Evolutionary conservation across 73 alveolate genomes (phyloP), one percentile per base, ranked within the genome.

Genomic region (Paramecium sexaurelia): DNA sequence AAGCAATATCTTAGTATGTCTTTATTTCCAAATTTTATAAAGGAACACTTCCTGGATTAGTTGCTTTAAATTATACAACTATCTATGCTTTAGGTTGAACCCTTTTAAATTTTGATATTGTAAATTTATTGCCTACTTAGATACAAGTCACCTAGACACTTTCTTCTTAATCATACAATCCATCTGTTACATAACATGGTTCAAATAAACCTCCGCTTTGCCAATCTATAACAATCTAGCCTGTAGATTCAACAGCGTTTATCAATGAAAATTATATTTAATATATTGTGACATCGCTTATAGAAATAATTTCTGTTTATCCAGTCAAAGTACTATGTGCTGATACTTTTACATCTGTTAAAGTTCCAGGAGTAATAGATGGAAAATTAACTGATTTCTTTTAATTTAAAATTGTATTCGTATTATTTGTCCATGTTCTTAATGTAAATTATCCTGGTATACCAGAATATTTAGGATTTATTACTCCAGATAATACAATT

Each of bases 131-230:
- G 5, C 55, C 75, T 3, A 2, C 9, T 22, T 43, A n/a, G 8
- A 29, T 78, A 24, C 90, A 78, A 15, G 5, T 39, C 6, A 78
- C 90, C 17, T 29, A 19, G 4, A 9, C 32, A 78, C 24, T 45
- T 7, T 78, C 90, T 41, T 32, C 22, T 78, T 78, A 78, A 78
- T 78, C 90, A 78, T 78, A 78, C n/a, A 78, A 45, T 39, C 90
- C 90, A 41, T 33, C 5, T 0, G 43, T 29, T 36, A 78, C 90
- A 29, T 39, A 40, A 78, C 90, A 78, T 41, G 66, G 3, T 73
- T 39, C 71, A 29, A 26, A 40, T 11, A 78, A 8, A 13, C 75
- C 90, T 24, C 90, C 90, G 41, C 90, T 78, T 17, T n/a, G 8
- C 90, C 90, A 78, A 41, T 78, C 19, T 17, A 78, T 41, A 41